Evolutionary conservation across 441 rosid species (phyloP).

Genomic region (Melastoma candidum): DNA sequence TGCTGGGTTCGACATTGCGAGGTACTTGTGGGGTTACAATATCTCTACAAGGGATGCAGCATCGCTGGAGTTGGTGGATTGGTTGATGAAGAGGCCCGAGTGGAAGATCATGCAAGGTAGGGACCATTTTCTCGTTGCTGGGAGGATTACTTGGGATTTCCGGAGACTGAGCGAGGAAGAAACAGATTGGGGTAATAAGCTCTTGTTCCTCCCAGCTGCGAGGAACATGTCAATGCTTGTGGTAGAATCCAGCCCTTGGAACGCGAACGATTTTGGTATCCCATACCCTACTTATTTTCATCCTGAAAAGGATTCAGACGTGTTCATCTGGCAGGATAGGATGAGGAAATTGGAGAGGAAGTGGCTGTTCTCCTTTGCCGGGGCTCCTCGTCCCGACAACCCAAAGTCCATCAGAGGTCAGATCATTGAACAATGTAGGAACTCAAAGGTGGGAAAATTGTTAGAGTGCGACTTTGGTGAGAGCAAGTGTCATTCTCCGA

Average conservation of each 20-base stretch:
- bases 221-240: conserved; percentile 98
- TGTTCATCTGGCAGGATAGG: conserved; percentile 79
- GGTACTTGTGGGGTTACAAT: conserved; percentile 84
- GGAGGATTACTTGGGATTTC: conserved; percentile 97
- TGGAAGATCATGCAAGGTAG: conserved; percentile 85
- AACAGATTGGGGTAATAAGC: conserved; percentile 88
- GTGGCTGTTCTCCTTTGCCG: conserved; percentile 95
- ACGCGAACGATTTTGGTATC: conserved; percentile 90
- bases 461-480: conserved; percentile 95
- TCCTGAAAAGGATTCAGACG: conserved; percentile 86
- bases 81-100: conserved; percentile 86
- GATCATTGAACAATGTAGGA: conserved; percentile 72
- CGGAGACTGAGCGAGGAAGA: conserved; percentile 74
- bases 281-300: conserved; percentile 96
- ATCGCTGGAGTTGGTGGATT: conserved; percentile 80
- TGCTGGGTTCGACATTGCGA: conserved; percentile 90
- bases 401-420: conserved; percentile 84
- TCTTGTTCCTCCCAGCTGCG: conserved; percentile 85
- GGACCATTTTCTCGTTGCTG: conserved; percentile 95
- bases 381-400: conserved; percentile 88
- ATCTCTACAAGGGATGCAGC: conserved; percentile 81
- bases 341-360: conserved; percentile 87
- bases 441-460: conserved; percentile 55
- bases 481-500: conserved; percentile 95
- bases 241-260: conserved; percentile 98